Evolutionary conservation across 2,329 filamentous ascomycete species (phyloP), one percentile per base, ranked within the genome.

Genomic region (Aspergillus ochraceus): DNA sequence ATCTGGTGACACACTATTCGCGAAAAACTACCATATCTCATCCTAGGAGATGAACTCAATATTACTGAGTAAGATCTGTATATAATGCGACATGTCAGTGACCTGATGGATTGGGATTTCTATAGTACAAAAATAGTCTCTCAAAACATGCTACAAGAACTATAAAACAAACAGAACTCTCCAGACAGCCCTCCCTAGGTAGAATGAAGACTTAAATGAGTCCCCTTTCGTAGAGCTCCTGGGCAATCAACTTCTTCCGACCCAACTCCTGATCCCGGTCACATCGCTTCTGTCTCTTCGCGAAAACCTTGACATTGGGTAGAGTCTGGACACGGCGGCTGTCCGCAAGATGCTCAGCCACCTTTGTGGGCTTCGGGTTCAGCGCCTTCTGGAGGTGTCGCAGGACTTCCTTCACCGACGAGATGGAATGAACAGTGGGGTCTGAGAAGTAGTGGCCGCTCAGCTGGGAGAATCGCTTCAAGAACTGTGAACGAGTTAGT

Each of bases 391-490:
- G 58, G 2, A 89, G 76, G 50, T 84, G 75, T 26, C 79, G 77
- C 47, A 90, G 75, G 54, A 91, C 74, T 29, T 82, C 74, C 57
- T 80, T 79, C 42, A 86, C 80, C 9, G 82, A 87, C 54, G 75
- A 76, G 61, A 86, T 80, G 49, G 80, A 78, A 53, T 80, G 77
- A 61, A 96, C 83, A 66, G 84, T 83, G 51, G 85, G 80, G 76
- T 97, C 94, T 17, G 90, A 82, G 65, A 97, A 81, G 60, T 86
- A 84, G 62, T 88, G 85, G 61, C 91, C 91, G n/a, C 89, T 93
- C 61, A 96, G 82, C 74, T 95, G 90, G 74, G 89, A 86, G 62
- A 92, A 80, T 60, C 91, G 88, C 79, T 97, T 96, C 69, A 88
- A 80, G 65, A 95, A 83, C 93, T 97, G 66, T 26, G 17, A 32